Percentiles rank a stretch among this genome's conserved stretches.
Evolutionary conservation across 495 filamentous ascomycete species (phyloP).

Genomic region (Aspergillus sclerotiicarbonarius): DNA sequence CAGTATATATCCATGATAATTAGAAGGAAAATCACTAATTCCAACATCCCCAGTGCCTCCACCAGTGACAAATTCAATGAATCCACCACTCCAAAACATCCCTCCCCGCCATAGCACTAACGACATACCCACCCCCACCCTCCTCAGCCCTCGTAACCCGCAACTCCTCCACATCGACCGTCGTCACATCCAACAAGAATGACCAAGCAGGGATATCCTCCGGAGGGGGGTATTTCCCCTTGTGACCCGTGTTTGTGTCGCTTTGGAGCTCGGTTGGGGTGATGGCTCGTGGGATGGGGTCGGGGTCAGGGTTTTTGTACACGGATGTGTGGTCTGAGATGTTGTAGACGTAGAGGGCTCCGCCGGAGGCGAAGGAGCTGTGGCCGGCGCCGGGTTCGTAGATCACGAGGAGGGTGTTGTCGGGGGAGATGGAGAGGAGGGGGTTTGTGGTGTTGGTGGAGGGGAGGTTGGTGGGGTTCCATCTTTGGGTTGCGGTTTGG

Average conservation of each 20-base stretch:
- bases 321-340: conserved; percentile 3
- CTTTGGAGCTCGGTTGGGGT: not conserved
- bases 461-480: conserved; percentile 19
- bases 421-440: conserved; percentile 19
- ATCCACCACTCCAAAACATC: conserved; percentile 14
- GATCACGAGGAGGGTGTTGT: conserved; percentile 14
- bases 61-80: not conserved
- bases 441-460: conserved; percentile 14
- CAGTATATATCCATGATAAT: not conserved
- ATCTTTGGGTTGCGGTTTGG: conserved; percentile 7
- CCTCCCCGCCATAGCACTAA: conserved; percentile 2
- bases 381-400: conserved; percentile 19
- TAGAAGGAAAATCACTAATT: not conserved
- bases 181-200: conserved; percentile 13
- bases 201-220: conserved; percentile 14
- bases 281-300: not conserved
- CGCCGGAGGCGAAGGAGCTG: conserved; percentile 13
- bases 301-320: not conserved
- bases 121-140: not conserved
- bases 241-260: not conserved
- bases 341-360: conserved; percentile 18
- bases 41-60: no score
- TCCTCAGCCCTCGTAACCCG: not conserved
- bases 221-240: not conserved
- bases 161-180: conserved; percentile 10